Conservation (phyloP, 768 basidiomycete genomes). For the Mycena albidolilacea region DNA sequence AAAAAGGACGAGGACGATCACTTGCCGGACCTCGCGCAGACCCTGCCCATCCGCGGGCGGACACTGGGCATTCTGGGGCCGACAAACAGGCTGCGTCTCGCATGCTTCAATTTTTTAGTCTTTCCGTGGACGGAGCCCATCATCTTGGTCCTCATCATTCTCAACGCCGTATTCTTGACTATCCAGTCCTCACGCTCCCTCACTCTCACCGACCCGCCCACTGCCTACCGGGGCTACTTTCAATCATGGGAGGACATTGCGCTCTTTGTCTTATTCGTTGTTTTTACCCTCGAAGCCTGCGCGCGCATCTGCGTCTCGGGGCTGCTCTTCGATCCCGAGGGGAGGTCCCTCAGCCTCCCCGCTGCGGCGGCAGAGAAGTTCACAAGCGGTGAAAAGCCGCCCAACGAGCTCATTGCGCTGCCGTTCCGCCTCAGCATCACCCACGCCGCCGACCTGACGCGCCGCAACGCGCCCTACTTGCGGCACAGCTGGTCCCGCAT, state of each 20-base stretch:
- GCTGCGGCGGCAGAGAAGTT: conserved; percentile 33
- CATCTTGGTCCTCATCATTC: conserved; percentile 87
- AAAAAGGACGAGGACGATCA: conserved; percentile 56
- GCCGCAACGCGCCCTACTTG: conserved; percentile 86
- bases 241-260: conserved; percentile 90
- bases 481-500: conserved; percentile 95
- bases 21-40: conserved; percentile 60
- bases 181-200: conserved; percentile 81
- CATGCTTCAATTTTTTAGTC: conserved; percentile 78
- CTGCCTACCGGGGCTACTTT: conserved; percentile 79
- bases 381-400: conserved; percentile 38
- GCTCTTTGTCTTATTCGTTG: conserved; percentile 85
- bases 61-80: conserved; percentile 86
- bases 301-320: conserved; percentile 94
- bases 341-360: conserved; percentile 61
- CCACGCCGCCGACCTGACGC: conserved; percentile 68
- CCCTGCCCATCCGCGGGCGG: conserved; percentile 76
- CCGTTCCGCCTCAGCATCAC: conserved; percentile 76
- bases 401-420: conserved; percentile 63
- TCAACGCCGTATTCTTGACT: conserved; percentile 86
- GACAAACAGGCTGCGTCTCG: conserved; percentile 71
- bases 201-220: conserved; percentile 62
- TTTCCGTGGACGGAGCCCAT: conserved; percentile 91
- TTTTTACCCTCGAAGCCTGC: conserved; percentile 91
- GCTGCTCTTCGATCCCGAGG: conserved; percentile 87